Evolutionary conservation across 1,284 basidiomycete species (phyloP).

Genomic region (Trichosporon faecale): DNA sequence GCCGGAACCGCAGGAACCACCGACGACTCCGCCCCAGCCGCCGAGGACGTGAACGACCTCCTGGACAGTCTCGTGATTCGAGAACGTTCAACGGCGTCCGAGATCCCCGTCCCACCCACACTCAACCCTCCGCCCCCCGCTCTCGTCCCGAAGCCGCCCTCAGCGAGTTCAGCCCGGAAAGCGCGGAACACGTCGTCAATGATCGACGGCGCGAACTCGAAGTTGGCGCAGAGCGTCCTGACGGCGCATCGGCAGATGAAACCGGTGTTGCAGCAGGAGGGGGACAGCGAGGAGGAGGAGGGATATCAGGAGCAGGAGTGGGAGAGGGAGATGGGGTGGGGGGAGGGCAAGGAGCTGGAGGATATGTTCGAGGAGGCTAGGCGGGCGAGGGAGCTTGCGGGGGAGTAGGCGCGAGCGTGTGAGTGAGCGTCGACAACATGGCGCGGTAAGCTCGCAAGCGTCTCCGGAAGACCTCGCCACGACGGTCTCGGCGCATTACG

Average conservation of each 20-base stretch:
- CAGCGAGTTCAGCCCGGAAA: neutral
- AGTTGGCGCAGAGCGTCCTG: constrained; percentile 25
- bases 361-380: constrained; percentile 29
- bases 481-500: too few species aligned
- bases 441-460: too few species aligned
- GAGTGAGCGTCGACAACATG: too few species aligned
- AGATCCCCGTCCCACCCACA: neutral
- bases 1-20: neutral
- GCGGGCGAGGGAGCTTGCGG: constrained; percentile 23
- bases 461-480: too few species aligned
- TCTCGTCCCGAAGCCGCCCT: neutral
- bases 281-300: constrained; percentile 23
- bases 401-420: neutral
- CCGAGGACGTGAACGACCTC: neutral
- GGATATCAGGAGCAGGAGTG: constrained; percentile 30
- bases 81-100: neutral
- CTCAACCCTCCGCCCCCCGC: neutral
- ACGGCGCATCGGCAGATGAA: constrained; percentile 21
- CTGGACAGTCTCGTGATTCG: neutral
- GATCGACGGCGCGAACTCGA: constrained; percentile 18
- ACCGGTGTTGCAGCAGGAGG: constrained; percentile 6
- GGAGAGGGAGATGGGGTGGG: constrained; percentile 34
- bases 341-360: constrained; percentile 27
- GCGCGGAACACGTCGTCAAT: constrained; percentile 13
- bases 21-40: neutral